Percentiles rank a stretch among this genome's conserved stretches.
Evolutionary conservation across 768 basidiomycete species (phyloP).

Genomic region (Podaxis rugospora): DNA sequence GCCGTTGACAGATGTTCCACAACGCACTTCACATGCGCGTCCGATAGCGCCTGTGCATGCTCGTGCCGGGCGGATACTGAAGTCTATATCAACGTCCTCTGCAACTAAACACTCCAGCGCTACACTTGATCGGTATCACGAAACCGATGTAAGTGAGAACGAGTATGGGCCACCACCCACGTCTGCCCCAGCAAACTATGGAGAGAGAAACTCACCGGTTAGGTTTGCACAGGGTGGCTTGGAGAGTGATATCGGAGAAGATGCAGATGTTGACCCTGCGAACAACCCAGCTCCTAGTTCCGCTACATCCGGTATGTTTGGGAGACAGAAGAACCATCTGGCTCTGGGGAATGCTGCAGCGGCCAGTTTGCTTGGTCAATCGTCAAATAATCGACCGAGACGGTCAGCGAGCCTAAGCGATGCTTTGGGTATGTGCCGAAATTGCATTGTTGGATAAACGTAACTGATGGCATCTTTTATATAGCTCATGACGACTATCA

Average conservation of each 20-base stretch:
- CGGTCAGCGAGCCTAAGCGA: slow-evolving; percentile 80
- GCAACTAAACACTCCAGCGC: slow-evolving; percentile 23
- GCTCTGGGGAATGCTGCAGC: slow-evolving; percentile 18
- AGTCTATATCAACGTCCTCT: slow-evolving; percentile 24
- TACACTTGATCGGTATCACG: slow-evolving; percentile 47
- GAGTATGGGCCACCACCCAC: slow-evolving; percentile 22
- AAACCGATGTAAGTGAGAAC: slow-evolving; percentile 33
- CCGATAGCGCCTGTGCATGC: slow-evolving; percentile 41
- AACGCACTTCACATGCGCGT: slow-evolving; percentile 30
- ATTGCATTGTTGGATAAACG: background rate
- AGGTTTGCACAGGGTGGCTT: slow-evolving; percentile 20
- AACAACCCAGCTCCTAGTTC: slow-evolving; percentile 20
- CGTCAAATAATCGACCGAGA: slow-evolving; percentile 52
- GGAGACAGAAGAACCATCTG: slow-evolving; percentile 17
- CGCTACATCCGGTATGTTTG: slow-evolving; percentile 16
- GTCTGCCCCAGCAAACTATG: slow-evolving; percentile 7
- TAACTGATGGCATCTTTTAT: slow-evolving; percentile 12
- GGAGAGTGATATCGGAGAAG: slow-evolving; percentile 26
- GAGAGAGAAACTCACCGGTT: slow-evolving; percentile 20
- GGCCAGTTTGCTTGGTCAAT: slow-evolving; percentile 30
- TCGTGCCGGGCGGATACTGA: slow-evolving; percentile 48
- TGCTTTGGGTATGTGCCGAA: slow-evolving; percentile 35
- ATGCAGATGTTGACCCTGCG: slow-evolving; percentile 26
- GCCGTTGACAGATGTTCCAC: slow-evolving; percentile 30
- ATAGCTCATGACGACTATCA: slow-evolving; percentile 36